Evolutionary conservation across 495 filamentous ascomycete genomes (phyloP).

Genomic region (Bathelium albidoporum): DNA sequence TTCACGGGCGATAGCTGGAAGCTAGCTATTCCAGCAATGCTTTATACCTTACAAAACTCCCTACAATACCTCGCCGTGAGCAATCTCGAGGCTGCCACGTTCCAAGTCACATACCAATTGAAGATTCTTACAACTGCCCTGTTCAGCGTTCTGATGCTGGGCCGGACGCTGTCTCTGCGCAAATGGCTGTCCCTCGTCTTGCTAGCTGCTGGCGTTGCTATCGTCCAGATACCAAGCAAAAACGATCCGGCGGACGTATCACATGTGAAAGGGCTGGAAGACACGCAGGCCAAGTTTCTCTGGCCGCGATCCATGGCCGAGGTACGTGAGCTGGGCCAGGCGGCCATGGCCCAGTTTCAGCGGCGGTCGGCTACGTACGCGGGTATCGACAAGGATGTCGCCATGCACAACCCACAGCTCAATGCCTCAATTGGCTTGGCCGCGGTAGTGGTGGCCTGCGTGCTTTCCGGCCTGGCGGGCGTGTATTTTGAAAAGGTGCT

Average conservation of each 20-base stretch:
- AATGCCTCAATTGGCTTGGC: constrained; percentile 67
- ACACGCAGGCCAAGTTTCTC: constrained; percentile 42
- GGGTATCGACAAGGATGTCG: constrained; percentile 76
- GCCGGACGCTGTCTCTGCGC: constrained; percentile 52
- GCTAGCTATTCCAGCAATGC: constrained; percentile 73
- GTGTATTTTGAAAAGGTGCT: constrained; percentile 94
- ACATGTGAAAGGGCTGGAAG: constrained; percentile 26
- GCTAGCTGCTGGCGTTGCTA: constrained; percentile 73
- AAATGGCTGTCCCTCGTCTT: constrained; percentile 75
- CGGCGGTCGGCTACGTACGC: constrained; percentile 91
- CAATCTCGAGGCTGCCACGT: constrained; percentile 83
- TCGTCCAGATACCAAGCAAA: constrained; percentile 66
- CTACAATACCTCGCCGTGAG: constrained; percentile 86
- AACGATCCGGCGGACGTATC: constrained; percentile 18
- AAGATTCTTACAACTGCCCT: constrained; percentile 86
- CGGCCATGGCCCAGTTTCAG: constrained; percentile 37
- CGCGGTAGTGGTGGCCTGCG: constrained; percentile 64
- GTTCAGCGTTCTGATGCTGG: constrained; percentile 72
- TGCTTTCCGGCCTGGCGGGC: constrained; percentile 71
- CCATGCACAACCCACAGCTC: constrained; percentile 51
- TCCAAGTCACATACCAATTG: constrained; percentile 85
- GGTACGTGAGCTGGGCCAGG: constrained; percentile 40
- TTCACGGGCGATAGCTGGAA: constrained; percentile 97
- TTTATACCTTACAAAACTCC: constrained; percentile 86
- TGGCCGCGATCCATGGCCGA: constrained; percentile 65